Conservation (phyloP, 108 stramenopile species). For the Parietichytrium sp. region DNA sequence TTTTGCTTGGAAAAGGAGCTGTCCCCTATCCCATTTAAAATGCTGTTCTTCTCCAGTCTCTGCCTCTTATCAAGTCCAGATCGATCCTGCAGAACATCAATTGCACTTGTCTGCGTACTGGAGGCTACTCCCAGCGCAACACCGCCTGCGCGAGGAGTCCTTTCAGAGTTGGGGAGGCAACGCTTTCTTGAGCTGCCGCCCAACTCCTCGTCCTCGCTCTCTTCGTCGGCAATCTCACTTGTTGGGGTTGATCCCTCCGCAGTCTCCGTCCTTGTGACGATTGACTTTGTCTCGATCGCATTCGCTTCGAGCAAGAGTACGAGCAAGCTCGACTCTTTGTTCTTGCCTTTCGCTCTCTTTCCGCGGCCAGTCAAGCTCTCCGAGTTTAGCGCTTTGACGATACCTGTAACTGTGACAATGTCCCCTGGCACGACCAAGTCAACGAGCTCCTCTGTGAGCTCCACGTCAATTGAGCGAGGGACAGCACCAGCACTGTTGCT, state of each 20-base stretch:
- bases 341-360: slow-evolving; percentile 67
- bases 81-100: neutral
- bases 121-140: neutral
- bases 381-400: slow-evolving; percentile 81
- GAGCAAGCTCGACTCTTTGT: slow-evolving; percentile 75
- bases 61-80: slow-evolving; percentile 19
- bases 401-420: slow-evolving; percentile 79
- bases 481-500: slow-evolving; percentile 43
- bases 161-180: too few relatives aligned
- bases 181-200: too few relatives aligned
- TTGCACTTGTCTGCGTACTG: neutral
- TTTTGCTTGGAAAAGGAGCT: neutral
- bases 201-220: too few relatives aligned
- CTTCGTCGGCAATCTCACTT: too few relatives aligned
- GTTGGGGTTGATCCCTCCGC: neutral
- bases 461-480: slow-evolving; percentile 82
- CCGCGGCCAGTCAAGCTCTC: slow-evolving; percentile 77
- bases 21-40: slow-evolving; percentile 54
- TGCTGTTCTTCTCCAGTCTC: slow-evolving; percentile 42
- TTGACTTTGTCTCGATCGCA: slow-evolving; percentile 70
- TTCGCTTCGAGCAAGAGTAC: slow-evolving; percentile 82
- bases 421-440: slow-evolving; percentile 90
- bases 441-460: slow-evolving; percentile 78
- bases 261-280: neutral
- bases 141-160: neutral